Base-by-base conservation (phyloP, 441 rosid species). In the Jatropha multifida region DNA sequence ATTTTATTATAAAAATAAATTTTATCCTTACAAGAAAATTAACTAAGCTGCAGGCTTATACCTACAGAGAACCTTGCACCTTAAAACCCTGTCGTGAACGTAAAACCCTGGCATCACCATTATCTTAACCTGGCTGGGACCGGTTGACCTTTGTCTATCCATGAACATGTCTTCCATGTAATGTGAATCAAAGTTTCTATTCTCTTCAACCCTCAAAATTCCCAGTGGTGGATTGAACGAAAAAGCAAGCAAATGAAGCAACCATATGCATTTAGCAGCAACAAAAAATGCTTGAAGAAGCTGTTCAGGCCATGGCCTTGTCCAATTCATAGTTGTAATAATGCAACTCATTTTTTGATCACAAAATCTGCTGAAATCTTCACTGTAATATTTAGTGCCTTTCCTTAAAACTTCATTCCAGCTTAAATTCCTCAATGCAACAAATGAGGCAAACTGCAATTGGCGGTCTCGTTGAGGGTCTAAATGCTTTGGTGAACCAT, bases 21-120 rank as follows among this genome's bases (percentile, higher is more conserved):
- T 71, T 12, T 56, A 37, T 58, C 20, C 52, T 70, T 65, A 49
- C 62, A 69, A 46, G 62, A 64, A 42, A 59, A 10, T 54, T 37
- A 51, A 37, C 75, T 64, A 85, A 71, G 80, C 72, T 62, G 72
- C 77, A 75, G 87, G 72, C 82, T 90, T 90, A 20, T 90, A 86
- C 88, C 92, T 87, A 82, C 98, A 92, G 37, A 95, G 85, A 75
- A 93, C 99, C 91, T 93, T 92, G 77, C 99, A 90, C 81, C 92
- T 92, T 79, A 95, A 81, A 72, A 92, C 93, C 80, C 81, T 90
- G 38, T 85, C 94, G 48, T 85, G 88, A 60, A 95, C 90, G 80
- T 92, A 95, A 83, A 92, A 95, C 13, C 98, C 97, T 0, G 98
- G 99, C 93, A 88, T 90, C 54, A 93, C 97, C 99, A 92, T 93